These are phyloP conservation scores for Ascochyta fabae DNA, from an alignment of 2,329 filamentous ascomycete genomes.

Conservation along the genomic window DNA sequence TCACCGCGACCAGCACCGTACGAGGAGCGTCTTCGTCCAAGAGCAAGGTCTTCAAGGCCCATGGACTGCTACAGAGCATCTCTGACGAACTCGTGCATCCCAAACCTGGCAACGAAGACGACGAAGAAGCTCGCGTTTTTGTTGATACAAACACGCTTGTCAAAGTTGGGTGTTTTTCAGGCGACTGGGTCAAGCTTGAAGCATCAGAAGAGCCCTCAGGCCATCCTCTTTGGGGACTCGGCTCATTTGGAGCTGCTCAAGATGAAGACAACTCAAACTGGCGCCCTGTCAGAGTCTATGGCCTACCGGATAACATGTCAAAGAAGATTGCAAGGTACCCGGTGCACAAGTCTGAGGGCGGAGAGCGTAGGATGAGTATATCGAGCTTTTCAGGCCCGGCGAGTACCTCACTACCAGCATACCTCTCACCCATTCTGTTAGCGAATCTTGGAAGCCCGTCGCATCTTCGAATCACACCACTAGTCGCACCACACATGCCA, in stretches of 20 bases:
- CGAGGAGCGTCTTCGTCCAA: conserved; percentile 70
- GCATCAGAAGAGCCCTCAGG: conserved; percentile 73
- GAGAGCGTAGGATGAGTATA: conserved; percentile 49
- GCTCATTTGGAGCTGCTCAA: conserved; percentile 69
- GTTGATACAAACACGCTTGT: conserved; percentile 86
- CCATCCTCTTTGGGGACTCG: conserved; percentile 72
- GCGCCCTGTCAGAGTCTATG: conserved; percentile 88
- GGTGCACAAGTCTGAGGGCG: conserved; percentile 51
- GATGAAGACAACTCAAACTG: conserved; percentile 71
- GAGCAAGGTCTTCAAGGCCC: conserved; percentile 83
- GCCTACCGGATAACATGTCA: conserved; percentile 75
- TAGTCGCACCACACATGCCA: conserved; percentile 60
- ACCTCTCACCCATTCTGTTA: conserved; percentile 84
- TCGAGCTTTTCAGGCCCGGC: conserved; percentile 57
- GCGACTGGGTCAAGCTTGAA: conserved; percentile 93
- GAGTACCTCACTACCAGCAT: conserved; percentile 55
- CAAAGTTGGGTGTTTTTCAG: conserved; percentile 94
- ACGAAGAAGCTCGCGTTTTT: conserved; percentile 84
- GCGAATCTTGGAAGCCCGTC: conserved; percentile 82
- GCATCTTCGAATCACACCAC: conserved; percentile 78
- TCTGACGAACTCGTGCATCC: conserved; percentile 83
- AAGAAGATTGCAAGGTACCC: conserved; percentile 62
- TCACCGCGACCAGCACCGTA: conserved; percentile 82
- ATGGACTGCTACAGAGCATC: conserved; percentile 75
- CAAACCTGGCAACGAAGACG: conserved; percentile 81